Percentiles rank a stretch among this genome's conserved stretches.
Conservation (phyloP, 2,329 filamentous ascomycete genomes). For the Tricladium varicosporioides region DNA sequence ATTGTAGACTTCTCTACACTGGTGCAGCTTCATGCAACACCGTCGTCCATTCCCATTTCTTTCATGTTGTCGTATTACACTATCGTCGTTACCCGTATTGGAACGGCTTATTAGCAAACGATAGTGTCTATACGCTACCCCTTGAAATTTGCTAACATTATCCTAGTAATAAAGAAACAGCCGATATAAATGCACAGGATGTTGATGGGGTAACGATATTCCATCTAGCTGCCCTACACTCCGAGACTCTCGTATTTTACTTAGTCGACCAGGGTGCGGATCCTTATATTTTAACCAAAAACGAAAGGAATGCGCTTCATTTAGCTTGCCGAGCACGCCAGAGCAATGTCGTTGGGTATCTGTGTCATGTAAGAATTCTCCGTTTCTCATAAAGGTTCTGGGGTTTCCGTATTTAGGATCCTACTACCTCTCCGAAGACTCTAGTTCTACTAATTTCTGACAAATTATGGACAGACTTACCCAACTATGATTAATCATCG, state of each 20-base stretch:
- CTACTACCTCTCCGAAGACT: no score
- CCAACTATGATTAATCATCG: conserved; percentile 1
- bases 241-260: conserved; percentile 17
- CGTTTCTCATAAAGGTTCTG: background rate
- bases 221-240: conserved; percentile 10
- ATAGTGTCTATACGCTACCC: background rate
- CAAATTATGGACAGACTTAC: background rate
- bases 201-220: conserved; percentile 17
- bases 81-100: no score
- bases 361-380: background rate
- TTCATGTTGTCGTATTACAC: no score
- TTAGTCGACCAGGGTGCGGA: conserved; percentile 40
- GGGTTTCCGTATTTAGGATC: no score
- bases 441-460: background rate
- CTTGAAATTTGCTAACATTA: background rate
- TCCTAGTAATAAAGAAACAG: background rate
- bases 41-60: no score
- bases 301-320: conserved; percentile 40
- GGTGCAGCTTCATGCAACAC: no score
- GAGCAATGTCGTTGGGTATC: conserved; percentile 34
- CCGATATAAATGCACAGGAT: conserved; percentile 18
- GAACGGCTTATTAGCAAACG: no score
- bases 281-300: conserved; percentile 29
- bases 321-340: conserved; percentile 37
- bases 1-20: no score